Base-by-base conservation (phyloP, 257 asterid species). In the Gentiana straminea region DNA sequence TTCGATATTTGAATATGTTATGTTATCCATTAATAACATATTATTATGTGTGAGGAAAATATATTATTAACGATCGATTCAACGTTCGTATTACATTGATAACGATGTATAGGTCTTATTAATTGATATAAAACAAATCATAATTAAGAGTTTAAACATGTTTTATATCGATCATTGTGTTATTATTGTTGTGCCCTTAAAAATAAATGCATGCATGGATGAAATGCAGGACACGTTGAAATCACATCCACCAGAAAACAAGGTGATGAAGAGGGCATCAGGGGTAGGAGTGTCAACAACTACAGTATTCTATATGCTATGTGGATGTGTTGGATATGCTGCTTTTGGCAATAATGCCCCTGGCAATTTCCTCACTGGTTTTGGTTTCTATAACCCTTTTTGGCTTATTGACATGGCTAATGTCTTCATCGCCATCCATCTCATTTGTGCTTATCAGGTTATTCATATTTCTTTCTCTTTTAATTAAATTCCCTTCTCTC, bases 211-310 rank as follows among this genome's bases (percentile, higher is more conserved):
- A 24, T 24, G 24, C 24, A 24, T 24, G 24, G 24, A 24, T 24
- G 24, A 24, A 24, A 0, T 75, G 72, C 69, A 79, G 90, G 86
- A 82, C 55, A 82, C 90, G 47, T 73, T 82, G 1, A 76, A 67
- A 76, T 64, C 78, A 13, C 71, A 81, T 52, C 80, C 81, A 35
- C 50, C 69, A 10, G 84, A 79, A 62, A 82, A 72, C 75, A 72
- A 65, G 69, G 74, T 70, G 3, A 82, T 82, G 86, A 82, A 74
- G 68, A 77, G 49, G 72, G 90, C 90, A 0, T 72, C 84, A 32
- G 41, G 38, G 2, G 9, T 48, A 5, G 66, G 62, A 46, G 54
- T 67, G 2, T 60, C 54, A 38, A 54, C 62, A 0, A 68, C 77
- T 32, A 75, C 81, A 6, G 0, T 68, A 2, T 75, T 71, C 66